Evolutionary conservation across 371 early-diverging fungal species (phyloP).

Genomic region (Apophysomyces variabilis): DNA sequence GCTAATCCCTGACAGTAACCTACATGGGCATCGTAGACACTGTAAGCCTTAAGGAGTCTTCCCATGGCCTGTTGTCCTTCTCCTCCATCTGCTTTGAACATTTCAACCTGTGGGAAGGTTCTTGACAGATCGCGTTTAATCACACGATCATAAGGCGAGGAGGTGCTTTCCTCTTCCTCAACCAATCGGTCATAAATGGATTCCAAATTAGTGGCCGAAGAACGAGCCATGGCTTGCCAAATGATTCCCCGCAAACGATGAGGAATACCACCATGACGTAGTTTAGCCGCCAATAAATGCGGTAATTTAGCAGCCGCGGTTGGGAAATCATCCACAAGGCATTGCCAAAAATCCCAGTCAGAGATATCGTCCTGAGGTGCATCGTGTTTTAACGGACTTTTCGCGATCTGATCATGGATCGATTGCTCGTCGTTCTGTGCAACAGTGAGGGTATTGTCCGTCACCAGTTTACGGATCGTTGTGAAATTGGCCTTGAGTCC

Average conservation of each 20-base stretch:
- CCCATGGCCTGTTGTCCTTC: constrained; percentile 87
- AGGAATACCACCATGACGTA: constrained; percentile 86
- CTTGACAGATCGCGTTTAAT: constrained; percentile 90
- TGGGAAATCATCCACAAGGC: constrained; percentile 84
- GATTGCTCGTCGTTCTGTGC: constrained; percentile 27
- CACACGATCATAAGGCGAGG: constrained; percentile 82
- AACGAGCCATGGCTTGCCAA: constrained; percentile 90
- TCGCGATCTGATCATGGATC: constrained; percentile 20
- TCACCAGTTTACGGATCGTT: constrained; percentile 53
- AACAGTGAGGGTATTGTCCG: constrained; percentile 43
- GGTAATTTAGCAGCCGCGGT: constrained; percentile 63
- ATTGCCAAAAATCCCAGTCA: constrained; percentile 96
- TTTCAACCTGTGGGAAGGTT: constrained; percentile 86
- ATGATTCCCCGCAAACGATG: constrained; percentile 83
- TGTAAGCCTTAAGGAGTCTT: constrained; percentile 87
- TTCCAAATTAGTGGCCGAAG: constrained; percentile 76
- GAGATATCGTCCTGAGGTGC: constrained; percentile 18
- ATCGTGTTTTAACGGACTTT: constrained; percentile 4
- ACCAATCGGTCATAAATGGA: constrained; percentile 79
- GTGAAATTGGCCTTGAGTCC: constrained; percentile 59
- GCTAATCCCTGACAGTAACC: constrained; percentile 97
- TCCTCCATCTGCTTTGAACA: constrained; percentile 83
- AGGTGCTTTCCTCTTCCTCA: constrained; percentile 58
- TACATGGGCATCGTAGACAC: constrained; percentile 88
- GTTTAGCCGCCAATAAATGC: constrained; percentile 66